Conservation (phyloP, 192 early-diverging fungal species). For the Geosiphon pyriformis region DNA sequence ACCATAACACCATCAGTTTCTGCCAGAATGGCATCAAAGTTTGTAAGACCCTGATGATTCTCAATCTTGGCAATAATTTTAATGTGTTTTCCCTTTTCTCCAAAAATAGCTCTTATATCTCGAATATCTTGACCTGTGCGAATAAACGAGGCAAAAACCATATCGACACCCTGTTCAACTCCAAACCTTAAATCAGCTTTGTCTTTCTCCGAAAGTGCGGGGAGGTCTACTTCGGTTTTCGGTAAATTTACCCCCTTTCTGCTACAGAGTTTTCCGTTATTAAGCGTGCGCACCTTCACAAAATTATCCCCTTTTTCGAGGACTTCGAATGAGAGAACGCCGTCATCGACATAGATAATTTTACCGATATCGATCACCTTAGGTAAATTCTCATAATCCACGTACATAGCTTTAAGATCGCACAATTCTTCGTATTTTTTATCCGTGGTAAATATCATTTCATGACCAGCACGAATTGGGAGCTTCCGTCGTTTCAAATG, state of each 20-base stretch:
- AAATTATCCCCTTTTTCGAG: slow-evolving; percentile 54
- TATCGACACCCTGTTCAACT: slow-evolving; percentile 89
- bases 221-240: slow-evolving; percentile 83
- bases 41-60: slow-evolving; percentile 93
- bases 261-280: slow-evolving; percentile 82
- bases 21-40: slow-evolving; percentile 96
- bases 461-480: slow-evolving; percentile 68
- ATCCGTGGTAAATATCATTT: slow-evolving; percentile 72
- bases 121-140: slow-evolving; percentile 85
- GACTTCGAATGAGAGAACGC: slow-evolving; percentile 91
- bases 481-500: slow-evolving; percentile 15
- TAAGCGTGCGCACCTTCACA: slow-evolving; percentile 69
- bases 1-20: slow-evolving; percentile 98
- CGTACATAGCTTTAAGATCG: slow-evolving; percentile 62
- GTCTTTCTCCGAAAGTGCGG: slow-evolving; percentile 94
- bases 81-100: slow-evolving; percentile 76
- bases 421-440: slow-evolving; percentile 55
- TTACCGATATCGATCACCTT: slow-evolving; percentile 70
- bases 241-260: slow-evolving; percentile 98
- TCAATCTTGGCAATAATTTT: slow-evolving; percentile 98
- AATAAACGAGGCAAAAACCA: slow-evolving; percentile 96
- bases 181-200: slow-evolving; percentile 87
- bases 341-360: slow-evolving; percentile 89
- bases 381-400: slow-evolving; percentile 77
- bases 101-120: slow-evolving; percentile 83